Percentiles rank a stretch among this genome's conserved stretches.
These are phyloP conservation scores for Leccinum fuscescens DNA, from an alignment of 1,284 basidiomycete species.

Conservation along the genomic window DNA sequence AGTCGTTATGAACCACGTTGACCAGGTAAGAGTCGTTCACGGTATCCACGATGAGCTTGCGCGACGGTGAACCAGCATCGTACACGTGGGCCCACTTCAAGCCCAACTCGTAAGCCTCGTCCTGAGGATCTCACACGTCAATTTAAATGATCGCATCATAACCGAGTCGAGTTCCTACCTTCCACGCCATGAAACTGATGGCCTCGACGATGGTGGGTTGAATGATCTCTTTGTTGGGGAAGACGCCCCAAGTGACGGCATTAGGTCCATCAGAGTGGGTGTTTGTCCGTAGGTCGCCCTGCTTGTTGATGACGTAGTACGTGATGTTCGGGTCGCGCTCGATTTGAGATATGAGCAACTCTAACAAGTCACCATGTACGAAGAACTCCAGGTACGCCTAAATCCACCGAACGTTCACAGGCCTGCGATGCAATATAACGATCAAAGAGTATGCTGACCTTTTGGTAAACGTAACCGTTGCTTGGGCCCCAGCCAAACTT, in stretches of 20 bases:
- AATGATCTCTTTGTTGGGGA: conserved; percentile 96
- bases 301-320: conserved; percentile 93
- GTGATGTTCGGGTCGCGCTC: conserved; percentile 90
- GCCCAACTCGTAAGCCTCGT: conserved; percentile 96
- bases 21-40: conserved; percentile 89
- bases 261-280: conserved; percentile 91
- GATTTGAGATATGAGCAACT: conserved; percentile 78
- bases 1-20: conserved; percentile 98
- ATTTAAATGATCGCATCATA: background rate
- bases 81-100: conserved; percentile 92
- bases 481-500: conserved; percentile 93
- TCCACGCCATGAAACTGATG: conserved; percentile 97
- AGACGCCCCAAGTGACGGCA: conserved; percentile 99
- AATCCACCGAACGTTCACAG: background rate
- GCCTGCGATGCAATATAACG: background rate
- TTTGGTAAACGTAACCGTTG: conserved; percentile 96
- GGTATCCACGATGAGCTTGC: conserved; percentile 73
- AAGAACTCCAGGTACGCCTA: conserved; percentile 99
- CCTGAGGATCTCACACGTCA: conserved; percentile 43
- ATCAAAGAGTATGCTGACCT: conserved; percentile 52
- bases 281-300: conserved; percentile 92
- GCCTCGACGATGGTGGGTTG: conserved; percentile 99
- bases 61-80: conserved; percentile 72
- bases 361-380: conserved; percentile 73
- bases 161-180: conserved; percentile 46